Conservation (phyloP, 345 rosid genomes). For the Moringa oleifera region DNA sequence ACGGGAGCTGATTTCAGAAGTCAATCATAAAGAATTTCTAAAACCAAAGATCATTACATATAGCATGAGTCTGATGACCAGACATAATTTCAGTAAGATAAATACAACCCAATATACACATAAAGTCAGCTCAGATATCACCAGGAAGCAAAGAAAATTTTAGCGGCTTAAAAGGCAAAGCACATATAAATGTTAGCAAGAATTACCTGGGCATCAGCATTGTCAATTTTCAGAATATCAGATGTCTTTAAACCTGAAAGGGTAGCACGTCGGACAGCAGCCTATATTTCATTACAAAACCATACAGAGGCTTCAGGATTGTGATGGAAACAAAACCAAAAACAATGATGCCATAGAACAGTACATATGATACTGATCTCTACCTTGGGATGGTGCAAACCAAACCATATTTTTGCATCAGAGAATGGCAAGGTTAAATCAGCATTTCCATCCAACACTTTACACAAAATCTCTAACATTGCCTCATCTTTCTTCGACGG, state of each 20-base stretch:
- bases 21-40: conserved; percentile 2
- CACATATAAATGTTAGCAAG: conserved; percentile 12
- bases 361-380: too few species aligned
- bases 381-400: conserved; percentile 89
- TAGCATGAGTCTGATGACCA: not conserved
- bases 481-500: conserved; percentile 46
- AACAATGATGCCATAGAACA: conserved; percentile 3
- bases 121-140: not conserved
- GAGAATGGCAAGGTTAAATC: conserved; percentile 37
- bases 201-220: conserved; percentile 57
- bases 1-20: not conserved
- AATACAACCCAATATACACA: not conserved
- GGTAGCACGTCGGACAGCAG: conserved; percentile 68
- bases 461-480: conserved; percentile 46
- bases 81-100: not conserved
- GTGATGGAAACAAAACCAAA: not conserved
- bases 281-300: conserved; percentile 36
- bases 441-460: conserved; percentile 53
- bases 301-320: not conserved
- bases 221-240: conserved; percentile 37
- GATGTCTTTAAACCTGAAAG: conserved; percentile 49
- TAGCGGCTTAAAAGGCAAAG: not conserved
- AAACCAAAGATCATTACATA: not conserved
- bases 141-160: not conserved
- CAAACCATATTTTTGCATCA: conserved; percentile 82